Base-by-base conservation (phyloP, 2,329 filamentous ascomycete species). In the Aspergillus bombycis region DNA sequence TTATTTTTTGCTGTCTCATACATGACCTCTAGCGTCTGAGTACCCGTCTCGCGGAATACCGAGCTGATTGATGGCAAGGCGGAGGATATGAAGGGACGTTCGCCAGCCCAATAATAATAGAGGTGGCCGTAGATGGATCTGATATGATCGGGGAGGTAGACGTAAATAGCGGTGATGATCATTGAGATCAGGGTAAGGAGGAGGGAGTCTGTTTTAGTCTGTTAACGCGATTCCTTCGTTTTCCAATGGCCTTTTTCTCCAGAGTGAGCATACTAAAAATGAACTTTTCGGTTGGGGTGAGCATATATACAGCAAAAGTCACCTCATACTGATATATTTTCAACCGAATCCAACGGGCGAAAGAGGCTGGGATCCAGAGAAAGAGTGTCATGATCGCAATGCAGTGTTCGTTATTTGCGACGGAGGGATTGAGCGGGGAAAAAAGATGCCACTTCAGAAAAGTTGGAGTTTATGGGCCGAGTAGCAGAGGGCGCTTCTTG, bases 241-340 rank as follows among this genome's bases (percentile, higher is more conserved):
- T 14, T 45, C 36, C 23, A 48, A 55, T 38, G 21, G 21, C 0
- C 9, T 52, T 32, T 16, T 11, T 19, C 36, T 46, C 16, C 12
- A 34, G 28, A 26, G 36, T 38, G 36, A 58, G 81, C 93, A 62
- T 86, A 98, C 95, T 98, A 81, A 98, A 96, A 72, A 97, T 90
- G 80, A 97, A 94, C 79, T 97, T 97, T 84, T 99, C 95, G 58
- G 91, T 93, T 1, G 93, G 91, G 43, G 94, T 97, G 72, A 97
- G 90, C 91, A 99, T 98, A 85, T 99, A 98, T 30, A 98, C 87
- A 65, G 91, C 91, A 80, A 96, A 95, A 14, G 94, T 97, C 78
- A 98, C 94, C 82, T 99, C 95, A 77, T 98, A 93, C 84, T 98
- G 95, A 84, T 98, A 97, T 78, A 94, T 89, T 86, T 99, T 99